phyloP scores from a whole-genome alignment of 2,329 filamentous ascomycete species.

The Colletotrichum sp. region DNA sequence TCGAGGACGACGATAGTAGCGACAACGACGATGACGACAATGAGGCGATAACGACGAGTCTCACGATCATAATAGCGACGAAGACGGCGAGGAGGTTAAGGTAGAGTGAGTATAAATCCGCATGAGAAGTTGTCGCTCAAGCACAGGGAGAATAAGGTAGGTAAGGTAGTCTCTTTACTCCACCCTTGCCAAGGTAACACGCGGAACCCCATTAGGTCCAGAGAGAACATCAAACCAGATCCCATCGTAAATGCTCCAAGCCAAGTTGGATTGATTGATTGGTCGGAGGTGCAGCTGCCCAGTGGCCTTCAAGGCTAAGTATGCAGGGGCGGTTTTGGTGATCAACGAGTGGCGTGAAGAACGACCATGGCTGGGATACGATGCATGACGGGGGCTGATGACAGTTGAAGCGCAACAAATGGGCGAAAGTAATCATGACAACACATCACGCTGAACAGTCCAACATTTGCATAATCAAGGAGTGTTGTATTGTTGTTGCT shows the following conservation, averaged over 20 bases:
- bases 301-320: background rate
- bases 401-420: background rate
- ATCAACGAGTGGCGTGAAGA: background rate
- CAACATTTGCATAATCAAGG: background rate
- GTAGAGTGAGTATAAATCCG: background rate
- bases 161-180: background rate
- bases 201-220: background rate
- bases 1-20: too few relatives aligned
- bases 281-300: background rate
- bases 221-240: background rate
- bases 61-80: background rate
- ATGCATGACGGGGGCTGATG: background rate
- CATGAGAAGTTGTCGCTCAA: background rate
- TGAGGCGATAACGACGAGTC: too few relatives aligned
- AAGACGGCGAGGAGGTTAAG: background rate
- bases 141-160: background rate
- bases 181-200: background rate
- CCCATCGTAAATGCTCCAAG: background rate
- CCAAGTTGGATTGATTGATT: background rate
- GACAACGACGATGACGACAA: too few relatives aligned
- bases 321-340: background rate
- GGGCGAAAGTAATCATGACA: background rate
- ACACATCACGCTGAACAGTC: background rate
- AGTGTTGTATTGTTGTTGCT: background rate
- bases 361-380: background rate